These are phyloP conservation scores for Eutrema salsugineum DNA, from an alignment of 441 rosid genomes.

Conservation along the genomic window DNA sequence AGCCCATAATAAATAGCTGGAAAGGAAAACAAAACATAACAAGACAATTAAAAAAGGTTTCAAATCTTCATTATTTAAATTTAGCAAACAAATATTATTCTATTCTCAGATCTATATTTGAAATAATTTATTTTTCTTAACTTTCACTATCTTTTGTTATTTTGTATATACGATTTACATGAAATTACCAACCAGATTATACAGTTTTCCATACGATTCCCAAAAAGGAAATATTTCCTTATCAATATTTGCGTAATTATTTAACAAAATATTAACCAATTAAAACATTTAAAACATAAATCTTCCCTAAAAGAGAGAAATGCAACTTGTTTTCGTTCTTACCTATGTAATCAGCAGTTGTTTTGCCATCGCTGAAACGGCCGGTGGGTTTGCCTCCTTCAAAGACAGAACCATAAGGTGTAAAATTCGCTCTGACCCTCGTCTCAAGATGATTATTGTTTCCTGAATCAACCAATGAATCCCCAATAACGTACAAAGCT, in stretches of 20 bases:
- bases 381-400: slow-evolving; percentile 45
- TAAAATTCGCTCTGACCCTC: slow-evolving; percentile 27
- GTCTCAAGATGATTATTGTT: slow-evolving; percentile 45
- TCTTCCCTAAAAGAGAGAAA: not conserved
- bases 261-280: too few relatives aligned
- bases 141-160: not conserved
- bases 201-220: too few relatives aligned
- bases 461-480: slow-evolving; percentile 47
- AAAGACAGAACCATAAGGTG: slow-evolving; percentile 50
- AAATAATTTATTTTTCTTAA: not conserved
- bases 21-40: not conserved
- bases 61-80: not conserved
- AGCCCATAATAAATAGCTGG: slow-evolving; percentile 27
- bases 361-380: slow-evolving; percentile 42
- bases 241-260: not conserved
- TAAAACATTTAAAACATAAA: not conserved
- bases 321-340: not conserved
- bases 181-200: not conserved
- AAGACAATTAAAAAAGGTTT: not conserved
- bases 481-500: slow-evolving; percentile 49
- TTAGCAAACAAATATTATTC: not conserved
- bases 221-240: too few relatives aligned
- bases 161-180: not conserved
- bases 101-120: not conserved
- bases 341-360: slow-evolving; percentile 44